Evolutionary conservation across 495 filamentous ascomycete genomes (phyloP).

Genomic region (Penicillium subrubescens): DNA sequence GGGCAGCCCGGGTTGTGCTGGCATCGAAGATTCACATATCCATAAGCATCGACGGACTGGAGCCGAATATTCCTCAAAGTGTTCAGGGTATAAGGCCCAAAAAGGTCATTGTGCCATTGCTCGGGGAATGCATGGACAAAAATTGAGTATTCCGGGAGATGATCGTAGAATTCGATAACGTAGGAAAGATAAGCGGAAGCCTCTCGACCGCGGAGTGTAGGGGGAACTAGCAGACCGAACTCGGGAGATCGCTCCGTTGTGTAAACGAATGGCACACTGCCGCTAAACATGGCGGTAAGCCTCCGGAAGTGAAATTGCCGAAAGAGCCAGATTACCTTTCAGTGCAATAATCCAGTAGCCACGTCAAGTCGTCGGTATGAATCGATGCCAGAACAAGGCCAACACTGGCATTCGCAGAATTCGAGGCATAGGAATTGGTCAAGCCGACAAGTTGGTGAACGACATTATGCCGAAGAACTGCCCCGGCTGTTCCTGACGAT

Average conservation of each 20-base stretch:
- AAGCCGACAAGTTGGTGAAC: slow-evolving; percentile 8
- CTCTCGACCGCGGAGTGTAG: slow-evolving; percentile 42
- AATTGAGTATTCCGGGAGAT: slow-evolving; percentile 39
- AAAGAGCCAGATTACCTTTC: slow-evolving; percentile 7
- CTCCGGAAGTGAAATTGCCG: background rate
- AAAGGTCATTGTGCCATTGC: slow-evolving; percentile 50
- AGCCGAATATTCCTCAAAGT: slow-evolving; percentile 35
- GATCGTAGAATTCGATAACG: slow-evolving; percentile 41
- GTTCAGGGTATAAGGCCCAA: slow-evolving; percentile 34
- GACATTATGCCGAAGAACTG: slow-evolving; percentile 1
- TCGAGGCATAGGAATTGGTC: slow-evolving; percentile 10
- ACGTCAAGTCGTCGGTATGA: slow-evolving; percentile 16
- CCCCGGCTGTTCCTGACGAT: slow-evolving; percentile 1
- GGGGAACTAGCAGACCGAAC: slow-evolving; percentile 31
- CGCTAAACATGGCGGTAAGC: slow-evolving; percentile 11
- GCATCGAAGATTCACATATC: slow-evolving; percentile 49
- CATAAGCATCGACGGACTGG: slow-evolving; percentile 40
- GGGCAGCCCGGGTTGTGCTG: slow-evolving; percentile 41
- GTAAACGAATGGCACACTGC: slow-evolving; percentile 41
- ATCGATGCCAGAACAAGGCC: slow-evolving; percentile 18
- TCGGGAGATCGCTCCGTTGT: slow-evolving; percentile 35
- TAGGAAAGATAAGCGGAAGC: slow-evolving; percentile 45
- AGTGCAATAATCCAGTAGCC: slow-evolving; percentile 19
- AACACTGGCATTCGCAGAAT: slow-evolving; percentile 13
- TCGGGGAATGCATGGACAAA: slow-evolving; percentile 45